Base-by-base conservation (phyloP, 257 asterid genomes). In the Salvia splendens region DNA sequence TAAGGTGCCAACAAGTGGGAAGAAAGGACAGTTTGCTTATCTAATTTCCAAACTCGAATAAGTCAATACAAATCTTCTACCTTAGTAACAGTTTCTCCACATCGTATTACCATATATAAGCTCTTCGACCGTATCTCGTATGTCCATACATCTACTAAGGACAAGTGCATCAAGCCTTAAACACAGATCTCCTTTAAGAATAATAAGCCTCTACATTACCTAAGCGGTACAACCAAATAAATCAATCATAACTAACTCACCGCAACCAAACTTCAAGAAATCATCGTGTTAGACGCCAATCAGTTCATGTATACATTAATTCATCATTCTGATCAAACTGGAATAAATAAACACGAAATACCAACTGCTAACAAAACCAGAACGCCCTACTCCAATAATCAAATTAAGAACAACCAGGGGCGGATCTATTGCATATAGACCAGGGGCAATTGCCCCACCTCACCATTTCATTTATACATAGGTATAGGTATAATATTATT, bases 271-370 rank as follows among this genome's bases (percentile, higher is more conserved):
- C 17, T 16, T 55, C 40, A 60, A 12, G 45, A 49, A 8, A 24
- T 40, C 11, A 61, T 40, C 60, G 32, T 14, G 50, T 50, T 70
- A 36, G 53, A 41, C 38, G 40, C 63, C 36, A 12, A 61, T 14
- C 7, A 9, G 64, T 38, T 60, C 12, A 48, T 38, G 55, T 1
- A 7, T 47, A 20, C 46, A 33, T 38, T 3, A 20, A 61, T 45
- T 64, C 14, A 35, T 48, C 53, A 69, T 35, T 35, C 14, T 5
- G 32, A 36, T 47, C 33, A 30, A 20, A 38, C 20, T 8, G 5
- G 17, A 15, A 70, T 57, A 16, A 20, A 2, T 57, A 67, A 68
- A 68, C 40, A 41, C 12, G n/a, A 40, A 35, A 20, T 2, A 16
- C 36, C 9, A 33, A 54, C 64, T 41, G 20, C 60, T 47, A 52